phyloP scores from a whole-genome alignment of 2,329 filamentous ascomycete species.

The Truncatella angustata region DNA sequence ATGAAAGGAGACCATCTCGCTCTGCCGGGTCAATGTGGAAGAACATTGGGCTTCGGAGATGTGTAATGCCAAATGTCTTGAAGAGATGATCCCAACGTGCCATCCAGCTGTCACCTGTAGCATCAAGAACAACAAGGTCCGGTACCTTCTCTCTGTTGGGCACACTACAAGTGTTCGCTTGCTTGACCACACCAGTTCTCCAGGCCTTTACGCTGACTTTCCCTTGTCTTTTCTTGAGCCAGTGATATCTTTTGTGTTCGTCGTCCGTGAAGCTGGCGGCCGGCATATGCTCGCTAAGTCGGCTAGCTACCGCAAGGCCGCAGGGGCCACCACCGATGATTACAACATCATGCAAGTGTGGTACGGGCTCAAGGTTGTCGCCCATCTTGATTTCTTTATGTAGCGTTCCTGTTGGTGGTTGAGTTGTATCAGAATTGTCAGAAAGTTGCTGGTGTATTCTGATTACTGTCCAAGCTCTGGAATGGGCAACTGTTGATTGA shows the following conservation, averaged over 20 bases:
- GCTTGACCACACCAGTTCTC: conserved; percentile 35
- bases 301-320: conserved; percentile 70
- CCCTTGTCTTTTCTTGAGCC: conserved; percentile 65
- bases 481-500: background rate
- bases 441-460: background rate
- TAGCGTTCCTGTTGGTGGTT: too few species aligned
- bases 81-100: conserved; percentile 70
- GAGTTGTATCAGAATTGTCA: too few species aligned
- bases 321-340: conserved; percentile 75
- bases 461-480: background rate
- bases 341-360: conserved; percentile 60
- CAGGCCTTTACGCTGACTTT: conserved; percentile 57
- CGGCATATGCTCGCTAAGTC: conserved; percentile 69
- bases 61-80: conserved; percentile 64
- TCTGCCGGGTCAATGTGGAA: conserved; percentile 78
- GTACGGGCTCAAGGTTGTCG: conserved; percentile 10
- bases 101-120: conserved; percentile 64
- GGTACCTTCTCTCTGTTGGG: conserved; percentile 30
- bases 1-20: conserved; percentile 69
- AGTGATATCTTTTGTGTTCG: conserved; percentile 78
- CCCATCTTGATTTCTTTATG: conserved; percentile 11
- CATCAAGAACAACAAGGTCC: conserved; percentile 65
- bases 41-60: conserved; percentile 78
- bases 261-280: conserved; percentile 81
- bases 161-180: conserved; percentile 20